Evolutionary conservation across 2,329 filamentous ascomycete species (phyloP), one percentile per base, ranked within the genome.

Genomic region (Domatiomyces catenatus): DNA sequence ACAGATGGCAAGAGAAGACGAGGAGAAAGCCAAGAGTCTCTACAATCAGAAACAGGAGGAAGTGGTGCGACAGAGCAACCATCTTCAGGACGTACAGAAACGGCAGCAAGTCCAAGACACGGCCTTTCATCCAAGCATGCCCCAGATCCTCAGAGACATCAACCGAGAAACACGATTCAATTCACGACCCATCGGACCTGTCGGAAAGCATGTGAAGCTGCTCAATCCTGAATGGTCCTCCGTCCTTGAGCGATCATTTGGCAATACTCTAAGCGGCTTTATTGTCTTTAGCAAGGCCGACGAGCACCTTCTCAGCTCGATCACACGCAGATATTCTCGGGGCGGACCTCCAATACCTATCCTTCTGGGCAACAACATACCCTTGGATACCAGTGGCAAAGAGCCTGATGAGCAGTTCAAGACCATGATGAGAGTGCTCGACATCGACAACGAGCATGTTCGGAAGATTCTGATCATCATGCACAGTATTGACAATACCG

Each of bases 391-490:
- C 3, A 69, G 69, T 5, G 68, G 72, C n/a, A 73, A 86, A 52
- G 88, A 96, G 62, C 92, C 92, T 1, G 81, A 86, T 55, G 54
- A 69, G 12, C 67, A 74, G 2, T 84, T 85, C 51, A 77, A 86
- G 57, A 98, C 92, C 0, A 81, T 90, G 54, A 69, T 95, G 45
- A 77, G 86, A 48, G 79, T 86, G 1, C 72, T 98, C 48, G 82
- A 76, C 66, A 84, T 96, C 54, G 85, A 92, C 54, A 80, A 90
- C 57, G 77, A 84, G 18, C 68, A 84, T 44, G 82, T 95, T 18
- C 81, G 81, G 47, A 84, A 87, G 54, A 82, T 88, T 52, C 71
- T 96, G 46, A 83, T 98, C 60, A 92, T 96, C 63, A 83, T 81
- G 54, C 76, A 87, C 58, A 69, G 71, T 5, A 86, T 95, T 48